These are phyloP conservation scores for Hymenoscyphus scutula DNA, from an alignment of 2,329 filamentous ascomycete species.

Conservation along the genomic window DNA sequence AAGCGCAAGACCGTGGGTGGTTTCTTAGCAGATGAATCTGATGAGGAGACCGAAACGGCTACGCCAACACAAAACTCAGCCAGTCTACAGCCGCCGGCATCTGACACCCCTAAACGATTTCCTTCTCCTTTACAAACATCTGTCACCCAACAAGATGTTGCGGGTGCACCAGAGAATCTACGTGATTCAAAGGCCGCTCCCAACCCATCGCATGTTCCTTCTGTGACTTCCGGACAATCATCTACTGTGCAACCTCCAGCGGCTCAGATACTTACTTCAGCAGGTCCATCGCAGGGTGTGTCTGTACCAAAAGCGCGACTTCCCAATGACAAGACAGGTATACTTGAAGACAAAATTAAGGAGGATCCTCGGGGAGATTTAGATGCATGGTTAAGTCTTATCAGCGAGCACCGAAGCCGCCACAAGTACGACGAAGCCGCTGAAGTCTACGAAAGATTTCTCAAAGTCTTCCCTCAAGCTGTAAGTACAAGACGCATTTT, in stretches of 20 bases:
- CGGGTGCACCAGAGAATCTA: conserved; percentile 30
- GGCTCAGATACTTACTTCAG: conserved; percentile 30
- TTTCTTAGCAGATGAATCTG: conserved; percentile 38
- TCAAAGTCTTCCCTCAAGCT: conserved; percentile 83
- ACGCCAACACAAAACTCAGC: conserved; percentile 25
- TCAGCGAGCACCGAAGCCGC: conserved; percentile 78
- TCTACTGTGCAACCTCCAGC: conserved; percentile 24
- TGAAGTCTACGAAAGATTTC: conserved; percentile 78
- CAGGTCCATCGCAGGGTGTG: conserved; percentile 26
- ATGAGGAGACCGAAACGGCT: conserved; percentile 36
- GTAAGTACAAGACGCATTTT: conserved; percentile 56
- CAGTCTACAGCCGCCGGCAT: conserved; percentile 29
- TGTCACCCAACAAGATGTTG: conserved; percentile 30
- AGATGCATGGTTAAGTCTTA: conserved; percentile 86
- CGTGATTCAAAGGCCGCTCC: conserved; percentile 29
- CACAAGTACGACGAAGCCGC: conserved; percentile 80
- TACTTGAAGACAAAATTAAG: conserved; percentile 82
- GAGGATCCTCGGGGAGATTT: conserved; percentile 91
- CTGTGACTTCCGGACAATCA: conserved; percentile 29
- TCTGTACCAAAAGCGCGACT: conserved; percentile 37
- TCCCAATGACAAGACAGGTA: conserved; percentile 37
- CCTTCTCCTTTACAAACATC: conserved; percentile 35
- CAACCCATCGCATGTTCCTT: conserved; percentile 26
- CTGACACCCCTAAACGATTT: conserved; percentile 31
- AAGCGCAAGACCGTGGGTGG: conserved; percentile 37